Conservation (phyloP, 2,329 filamentous ascomycete species). For the Aschersonia sp. region DNA sequence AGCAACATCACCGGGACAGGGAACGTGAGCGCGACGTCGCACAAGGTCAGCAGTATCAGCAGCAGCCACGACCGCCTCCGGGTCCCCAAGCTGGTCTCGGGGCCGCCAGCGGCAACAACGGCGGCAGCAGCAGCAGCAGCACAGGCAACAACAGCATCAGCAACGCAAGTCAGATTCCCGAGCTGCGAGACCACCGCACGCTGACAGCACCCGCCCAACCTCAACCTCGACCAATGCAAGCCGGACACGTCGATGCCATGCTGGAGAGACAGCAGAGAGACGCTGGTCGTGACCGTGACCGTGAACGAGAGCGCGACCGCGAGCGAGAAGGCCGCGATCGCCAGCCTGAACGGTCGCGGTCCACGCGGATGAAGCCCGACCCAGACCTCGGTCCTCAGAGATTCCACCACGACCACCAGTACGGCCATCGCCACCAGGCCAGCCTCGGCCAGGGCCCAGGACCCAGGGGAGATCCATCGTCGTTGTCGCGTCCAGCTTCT, state of each 20-base stretch:
- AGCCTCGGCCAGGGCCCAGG: conserved; percentile 19
- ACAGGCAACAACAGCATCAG: conserved; percentile 5
- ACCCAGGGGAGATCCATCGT: conserved; percentile 24
- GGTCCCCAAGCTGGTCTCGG: background rate
- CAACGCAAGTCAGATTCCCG: conserved; percentile 2
- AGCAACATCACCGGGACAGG: background rate
- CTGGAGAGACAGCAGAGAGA: conserved; percentile 9
- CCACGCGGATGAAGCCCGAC: conserved; percentile 34
- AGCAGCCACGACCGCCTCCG: conserved; percentile 6
- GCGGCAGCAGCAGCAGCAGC: conserved; percentile 8
- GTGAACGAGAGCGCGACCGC: conserved; percentile 8
- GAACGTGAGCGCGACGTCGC: background rate
- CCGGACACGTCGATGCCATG: conserved; percentile 3
- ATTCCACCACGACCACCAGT: conserved; percentile 19
- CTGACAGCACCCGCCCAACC: background rate
- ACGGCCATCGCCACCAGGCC: conserved; percentile 22
- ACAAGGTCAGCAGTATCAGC: conserved; percentile 12
- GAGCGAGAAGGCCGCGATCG: background rate
- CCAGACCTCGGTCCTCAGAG: conserved; percentile 20
- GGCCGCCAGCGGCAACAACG: background rate
- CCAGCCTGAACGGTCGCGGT: conserved; percentile 10
- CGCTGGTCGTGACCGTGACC: conserved; percentile 8
- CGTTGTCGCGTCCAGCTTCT: conserved; percentile 21
- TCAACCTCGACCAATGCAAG: conserved; percentile 1
- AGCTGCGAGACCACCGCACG: conserved; percentile 5